phyloP scores from a whole-genome alignment of 1,284 basidiomycete genomes.

The Blastosporella zonata region DNA sequence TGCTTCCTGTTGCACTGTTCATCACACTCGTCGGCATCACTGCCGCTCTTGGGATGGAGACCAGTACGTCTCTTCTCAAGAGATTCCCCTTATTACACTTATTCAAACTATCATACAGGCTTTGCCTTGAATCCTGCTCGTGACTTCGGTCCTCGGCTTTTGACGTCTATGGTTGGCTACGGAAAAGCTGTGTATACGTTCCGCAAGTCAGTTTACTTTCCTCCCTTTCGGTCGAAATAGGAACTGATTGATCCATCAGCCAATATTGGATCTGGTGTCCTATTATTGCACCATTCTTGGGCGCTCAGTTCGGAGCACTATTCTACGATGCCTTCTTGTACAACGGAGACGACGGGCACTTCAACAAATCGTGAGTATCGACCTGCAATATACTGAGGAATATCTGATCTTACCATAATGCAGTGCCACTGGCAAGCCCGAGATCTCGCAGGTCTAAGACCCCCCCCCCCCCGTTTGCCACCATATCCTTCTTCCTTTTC shows the following conservation, averaged over 20 bases:
- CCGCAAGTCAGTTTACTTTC: constrained; percentile 33
- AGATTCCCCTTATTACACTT: background rate
- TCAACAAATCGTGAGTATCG: background rate
- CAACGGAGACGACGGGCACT: constrained; percentile 43
- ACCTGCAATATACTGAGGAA: background rate
- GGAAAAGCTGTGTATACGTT: constrained; percentile 43
- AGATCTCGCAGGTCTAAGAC: background rate
- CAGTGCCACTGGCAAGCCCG: no score
- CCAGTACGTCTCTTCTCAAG: constrained; percentile 26
- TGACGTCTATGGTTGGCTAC: constrained; percentile 53
- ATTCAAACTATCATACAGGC: constrained; percentile 9
- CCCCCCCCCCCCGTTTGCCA: no score
- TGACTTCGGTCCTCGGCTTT: constrained; percentile 54
- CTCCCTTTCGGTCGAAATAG: background rate
- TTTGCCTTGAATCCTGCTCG: constrained; percentile 55
- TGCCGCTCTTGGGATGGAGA: constrained; percentile 49
- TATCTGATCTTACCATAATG: no score
- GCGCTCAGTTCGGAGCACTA: constrained; percentile 48
- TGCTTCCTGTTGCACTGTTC: constrained; percentile 49
- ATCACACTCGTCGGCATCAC: constrained; percentile 50
- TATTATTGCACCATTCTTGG: constrained; percentile 55
- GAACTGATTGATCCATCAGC: constrained; percentile 22
- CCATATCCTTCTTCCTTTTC: no score
- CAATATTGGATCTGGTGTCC: constrained; percentile 82
- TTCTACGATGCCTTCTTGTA: constrained; percentile 56